These are phyloP conservation scores for Oryza officinalis DNA, from an alignment of 176 grass and related monocot species.

Conservation along the genomic window DNA sequence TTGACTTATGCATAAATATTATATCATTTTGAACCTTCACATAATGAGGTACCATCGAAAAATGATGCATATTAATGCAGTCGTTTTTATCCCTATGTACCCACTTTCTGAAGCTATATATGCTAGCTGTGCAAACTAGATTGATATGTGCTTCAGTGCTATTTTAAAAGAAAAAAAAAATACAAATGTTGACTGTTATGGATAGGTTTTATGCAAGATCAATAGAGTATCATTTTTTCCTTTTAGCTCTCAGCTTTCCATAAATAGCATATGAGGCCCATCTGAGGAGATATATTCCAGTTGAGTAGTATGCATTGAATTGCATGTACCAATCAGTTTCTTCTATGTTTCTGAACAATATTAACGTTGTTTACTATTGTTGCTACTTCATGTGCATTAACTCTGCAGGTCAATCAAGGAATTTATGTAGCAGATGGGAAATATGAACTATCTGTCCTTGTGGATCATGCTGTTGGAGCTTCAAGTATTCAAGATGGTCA, in stretches of 20 bases:
- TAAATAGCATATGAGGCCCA: neutral
- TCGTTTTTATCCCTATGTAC: neutral
- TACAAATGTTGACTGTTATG: neutral
- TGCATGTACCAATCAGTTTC: neutral
- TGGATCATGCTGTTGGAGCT: conserved; percentile 87
- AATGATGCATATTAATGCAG: neutral
- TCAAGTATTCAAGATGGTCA: conserved; percentile 88
- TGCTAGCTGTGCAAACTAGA: neutral
- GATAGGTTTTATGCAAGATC: neutral
- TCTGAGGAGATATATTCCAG: neutral
- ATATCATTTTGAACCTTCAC: neutral
- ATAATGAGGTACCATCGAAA: neutral
- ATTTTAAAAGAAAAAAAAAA: neutral
- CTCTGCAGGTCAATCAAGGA: conserved; percentile 75
- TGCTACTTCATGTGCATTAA: conserved; percentile 25
- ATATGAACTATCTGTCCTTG: conserved; percentile 80
- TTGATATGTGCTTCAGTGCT: neutral
- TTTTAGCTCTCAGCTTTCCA: neutral
- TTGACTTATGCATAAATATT: neutral
- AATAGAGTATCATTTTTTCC: neutral
- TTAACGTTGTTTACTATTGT: neutral
- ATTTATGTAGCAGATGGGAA: conserved; percentile 69
- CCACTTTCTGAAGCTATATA: neutral
- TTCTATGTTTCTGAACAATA: neutral
- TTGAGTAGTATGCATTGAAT: neutral